Percentiles rank a stretch among this genome's conserved stretches.
These are phyloP conservation scores for Lipomyces yamanashiensis DNA, from an alignment of 805 yeast species.

Conservation along the genomic window DNA sequence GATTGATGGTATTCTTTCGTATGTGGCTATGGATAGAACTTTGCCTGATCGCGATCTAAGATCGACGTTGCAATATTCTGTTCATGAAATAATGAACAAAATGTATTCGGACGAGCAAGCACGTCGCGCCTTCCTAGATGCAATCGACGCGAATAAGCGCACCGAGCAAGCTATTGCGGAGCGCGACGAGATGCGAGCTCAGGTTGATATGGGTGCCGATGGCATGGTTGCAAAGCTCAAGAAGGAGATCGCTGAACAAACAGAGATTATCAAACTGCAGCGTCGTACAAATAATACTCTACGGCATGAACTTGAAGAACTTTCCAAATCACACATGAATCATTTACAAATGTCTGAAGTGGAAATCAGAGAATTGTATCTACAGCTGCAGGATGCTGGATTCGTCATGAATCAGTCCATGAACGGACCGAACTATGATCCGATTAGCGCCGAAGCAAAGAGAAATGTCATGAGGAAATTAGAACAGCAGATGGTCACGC, in stretches of 20 bases:
- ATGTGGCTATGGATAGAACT: conserved; percentile 58
- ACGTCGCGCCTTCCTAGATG: conserved; percentile 64
- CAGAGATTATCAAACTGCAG: conserved; percentile 59
- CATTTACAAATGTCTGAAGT: conserved; percentile 54
- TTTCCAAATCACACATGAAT: conserved; percentile 51
- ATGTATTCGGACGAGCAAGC: conserved; percentile 88
- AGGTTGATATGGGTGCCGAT: conserved; percentile 75
- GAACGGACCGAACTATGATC: conserved; percentile 11
- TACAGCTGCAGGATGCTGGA: conserved; percentile 56
- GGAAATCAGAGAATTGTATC: conserved; percentile 62
- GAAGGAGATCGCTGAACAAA: conserved; percentile 67
- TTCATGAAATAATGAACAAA: conserved; percentile 57
- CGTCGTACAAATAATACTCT: conserved; percentile 66
- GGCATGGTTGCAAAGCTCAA: conserved; percentile 66
- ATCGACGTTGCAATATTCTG: conserved; percentile 38
- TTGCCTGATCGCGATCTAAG: conserved; percentile 43
- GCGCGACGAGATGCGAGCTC: conserved; percentile 64
- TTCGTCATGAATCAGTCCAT: conserved; percentile 4
- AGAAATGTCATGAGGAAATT: conserved; percentile 20
- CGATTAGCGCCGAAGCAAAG: conserved; percentile 17
- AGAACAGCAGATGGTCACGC: conserved; percentile 40
- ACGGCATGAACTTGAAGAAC: conserved; percentile 63
- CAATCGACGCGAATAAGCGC: conserved; percentile 56
- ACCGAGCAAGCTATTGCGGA: conserved; percentile 65
- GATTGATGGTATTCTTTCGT: conserved; percentile 67